These are phyloP conservation scores for Aspergillus spinulosporus DNA, from an alignment of 2,329 filamentous ascomycete genomes.

Conservation along the genomic window DNA sequence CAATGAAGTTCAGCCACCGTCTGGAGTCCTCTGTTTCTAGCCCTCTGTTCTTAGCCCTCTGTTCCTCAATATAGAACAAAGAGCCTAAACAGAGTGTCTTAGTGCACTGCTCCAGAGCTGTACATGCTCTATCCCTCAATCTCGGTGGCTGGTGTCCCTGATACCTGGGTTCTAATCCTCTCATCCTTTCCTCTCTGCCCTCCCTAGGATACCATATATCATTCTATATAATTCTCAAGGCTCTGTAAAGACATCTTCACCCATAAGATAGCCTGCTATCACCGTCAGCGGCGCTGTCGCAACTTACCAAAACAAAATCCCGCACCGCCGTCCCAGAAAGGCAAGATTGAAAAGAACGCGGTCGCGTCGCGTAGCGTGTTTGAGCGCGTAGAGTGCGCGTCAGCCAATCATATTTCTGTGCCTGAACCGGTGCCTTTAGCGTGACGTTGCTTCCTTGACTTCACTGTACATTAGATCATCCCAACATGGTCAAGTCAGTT, in stretches of 20 bases:
- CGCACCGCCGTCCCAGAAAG: background rate
- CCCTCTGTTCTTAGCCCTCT: too few relatives aligned
- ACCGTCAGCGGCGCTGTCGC: background rate
- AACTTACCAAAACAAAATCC: background rate
- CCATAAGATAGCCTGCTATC: background rate
- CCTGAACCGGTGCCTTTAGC: background rate
- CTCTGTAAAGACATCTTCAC: too few relatives aligned
- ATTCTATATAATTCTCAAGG: too few relatives aligned
- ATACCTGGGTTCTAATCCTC: background rate
- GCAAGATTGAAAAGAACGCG: conserved; percentile 4
- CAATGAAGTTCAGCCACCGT: too few relatives aligned
- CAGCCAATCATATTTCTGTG: conserved; percentile 3
- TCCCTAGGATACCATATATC: too few relatives aligned
- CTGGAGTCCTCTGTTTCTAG: too few relatives aligned
- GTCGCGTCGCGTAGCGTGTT: conserved; percentile 8
- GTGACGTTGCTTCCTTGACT: too few relatives aligned
- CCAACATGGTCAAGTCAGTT: too few relatives aligned
- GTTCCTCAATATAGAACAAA: background rate
- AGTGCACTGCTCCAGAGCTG: too few relatives aligned
- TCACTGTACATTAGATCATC: too few relatives aligned
- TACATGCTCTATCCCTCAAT: too few relatives aligned
- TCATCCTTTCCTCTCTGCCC: background rate
- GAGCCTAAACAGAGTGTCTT: background rate
- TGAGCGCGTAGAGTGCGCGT: conserved; percentile 2
- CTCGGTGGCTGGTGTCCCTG: too few relatives aligned